Evolutionary conservation across 768 basidiomycete genomes (phyloP).

Genomic region (Phylloporus sp.): DNA sequence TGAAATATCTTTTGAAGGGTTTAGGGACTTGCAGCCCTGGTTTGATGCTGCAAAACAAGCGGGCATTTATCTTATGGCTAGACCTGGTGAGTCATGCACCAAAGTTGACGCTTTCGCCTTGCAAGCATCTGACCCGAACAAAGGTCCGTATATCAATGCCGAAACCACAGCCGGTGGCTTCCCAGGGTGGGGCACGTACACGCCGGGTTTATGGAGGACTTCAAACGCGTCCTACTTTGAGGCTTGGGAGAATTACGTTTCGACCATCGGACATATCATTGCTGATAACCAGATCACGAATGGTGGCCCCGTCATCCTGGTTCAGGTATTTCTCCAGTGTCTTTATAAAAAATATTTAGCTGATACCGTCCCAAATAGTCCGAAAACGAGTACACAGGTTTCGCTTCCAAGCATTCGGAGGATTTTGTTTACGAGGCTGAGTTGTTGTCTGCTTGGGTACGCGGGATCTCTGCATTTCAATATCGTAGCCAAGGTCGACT

Average conservation of each 20-base stretch:
- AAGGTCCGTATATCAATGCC: slow-evolving; percentile 29
- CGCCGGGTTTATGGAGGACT: slow-evolving; percentile 46
- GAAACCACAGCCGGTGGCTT: slow-evolving; percentile 40
- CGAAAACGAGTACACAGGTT: slow-evolving; percentile 50
- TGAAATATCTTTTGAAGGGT: slow-evolving; percentile 50
- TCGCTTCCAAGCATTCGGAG: slow-evolving; percentile 35
- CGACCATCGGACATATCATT: slow-evolving; percentile 45
- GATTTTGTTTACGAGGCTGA: slow-evolving; percentile 41
- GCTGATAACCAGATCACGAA: slow-evolving; percentile 55
- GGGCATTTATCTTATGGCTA: slow-evolving; percentile 26
- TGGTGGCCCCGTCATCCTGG: slow-evolving; percentile 52
- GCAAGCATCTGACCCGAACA: neutral
- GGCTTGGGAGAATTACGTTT: slow-evolving; percentile 59
- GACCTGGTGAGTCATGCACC: slow-evolving; percentile 17
- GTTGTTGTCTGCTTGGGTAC: slow-evolving; percentile 33
- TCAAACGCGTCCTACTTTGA: slow-evolving; percentile 43
- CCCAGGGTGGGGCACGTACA: slow-evolving; percentile 57
- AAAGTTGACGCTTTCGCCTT: neutral
- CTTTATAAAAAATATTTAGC: slow-evolving; percentile 28
- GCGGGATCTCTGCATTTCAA: neutral
- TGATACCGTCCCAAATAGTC: slow-evolving; percentile 30
- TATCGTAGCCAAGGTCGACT: slow-evolving; percentile 1
- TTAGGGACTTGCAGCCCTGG: slow-evolving; percentile 32
- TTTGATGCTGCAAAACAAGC: slow-evolving; percentile 28
- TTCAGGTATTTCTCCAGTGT: slow-evolving; percentile 14